A percentile compares a stretch with the other conserved stretches of the same genome.
phyloP scores from a whole-genome alignment of 2,329 filamentous ascomycete genomes.

The Trichophaea hybrida region DNA sequence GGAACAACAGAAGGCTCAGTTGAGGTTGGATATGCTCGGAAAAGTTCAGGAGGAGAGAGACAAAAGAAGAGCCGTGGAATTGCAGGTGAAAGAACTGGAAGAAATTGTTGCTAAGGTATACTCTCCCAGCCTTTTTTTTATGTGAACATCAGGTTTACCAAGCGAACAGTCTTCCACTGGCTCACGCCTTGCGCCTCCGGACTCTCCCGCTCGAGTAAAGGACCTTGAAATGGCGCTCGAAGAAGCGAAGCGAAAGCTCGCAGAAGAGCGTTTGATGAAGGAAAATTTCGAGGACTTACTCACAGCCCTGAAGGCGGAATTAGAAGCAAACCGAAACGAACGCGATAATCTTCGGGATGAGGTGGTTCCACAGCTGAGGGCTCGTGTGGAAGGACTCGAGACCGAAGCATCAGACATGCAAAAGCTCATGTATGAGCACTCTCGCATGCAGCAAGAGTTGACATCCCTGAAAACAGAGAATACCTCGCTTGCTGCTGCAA shows the following conservation, averaged over 20 bases:
- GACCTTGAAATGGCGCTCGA: slow-evolving; percentile 71
- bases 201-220: slow-evolving; percentile 49
- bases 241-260: slow-evolving; percentile 64
- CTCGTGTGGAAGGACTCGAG: slow-evolving; percentile 65
- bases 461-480: slow-evolving; percentile 55
- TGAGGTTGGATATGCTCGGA: slow-evolving; percentile 69
- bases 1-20: slow-evolving; percentile 79
- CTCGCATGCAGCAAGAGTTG: slow-evolving; percentile 76
- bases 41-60: slow-evolving; percentile 78
- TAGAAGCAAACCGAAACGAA: slow-evolving; percentile 71
- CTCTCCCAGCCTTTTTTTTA: slow-evolving; percentile 14
- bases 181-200: slow-evolving; percentile 29
- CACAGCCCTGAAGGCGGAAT: slow-evolving; percentile 64
- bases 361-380: slow-evolving; percentile 62
- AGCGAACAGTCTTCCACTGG: not conserved
- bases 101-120: slow-evolving; percentile 53
- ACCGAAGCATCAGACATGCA: slow-evolving; percentile 57
- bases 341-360: slow-evolving; percentile 85
- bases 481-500: slow-evolving; percentile 34
- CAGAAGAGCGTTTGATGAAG: slow-evolving; percentile 74
- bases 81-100: slow-evolving; percentile 69
- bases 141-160: slow-evolving; percentile 23
- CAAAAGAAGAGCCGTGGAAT: slow-evolving; percentile 60
- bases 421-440: slow-evolving; percentile 62
- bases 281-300: slow-evolving; percentile 89